Percentiles rank a stretch among this genome's conserved stretches.
Evolutionary conservation across 2,329 filamentous ascomycete genomes (phyloP).

Genomic region (Trematosphaeria pertusa): DNA sequence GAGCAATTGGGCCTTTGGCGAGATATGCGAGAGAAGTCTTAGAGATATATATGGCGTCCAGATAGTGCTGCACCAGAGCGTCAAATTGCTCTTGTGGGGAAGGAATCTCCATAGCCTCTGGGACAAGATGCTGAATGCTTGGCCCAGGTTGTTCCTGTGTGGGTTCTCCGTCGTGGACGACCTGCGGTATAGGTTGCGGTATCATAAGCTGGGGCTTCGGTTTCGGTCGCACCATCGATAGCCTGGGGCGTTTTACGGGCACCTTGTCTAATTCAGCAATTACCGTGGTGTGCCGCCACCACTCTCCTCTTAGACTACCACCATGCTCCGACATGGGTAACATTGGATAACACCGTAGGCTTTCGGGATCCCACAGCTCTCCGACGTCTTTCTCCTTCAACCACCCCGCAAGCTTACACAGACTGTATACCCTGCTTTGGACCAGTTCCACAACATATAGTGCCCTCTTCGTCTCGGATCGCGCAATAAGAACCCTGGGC

Average conservation of each 20-base stretch:
- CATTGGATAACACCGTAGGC: conserved; percentile 60
- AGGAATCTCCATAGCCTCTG: conserved; percentile 16
- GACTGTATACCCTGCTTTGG: conserved; percentile 65
- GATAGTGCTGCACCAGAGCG: conserved; percentile 51
- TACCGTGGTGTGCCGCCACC: conserved; percentile 43
- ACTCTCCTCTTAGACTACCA: conserved; percentile 16
- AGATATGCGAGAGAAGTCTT: conserved; percentile 83
- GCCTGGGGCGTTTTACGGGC: conserved; percentile 30
- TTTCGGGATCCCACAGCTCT: conserved; percentile 33
- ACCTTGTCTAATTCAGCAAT: conserved; percentile 20
- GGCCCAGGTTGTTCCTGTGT: background rate
- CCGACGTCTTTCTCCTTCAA: conserved; percentile 64
- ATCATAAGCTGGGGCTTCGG: conserved; percentile 10
- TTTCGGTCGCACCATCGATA: conserved; percentile 41
- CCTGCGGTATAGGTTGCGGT: conserved; percentile 8
- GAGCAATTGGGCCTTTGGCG: conserved; percentile 79
- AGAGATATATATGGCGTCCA: conserved; percentile 56
- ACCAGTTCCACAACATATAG: conserved; percentile 82
- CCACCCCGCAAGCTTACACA: conserved; percentile 74
- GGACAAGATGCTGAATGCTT: conserved; percentile 3
- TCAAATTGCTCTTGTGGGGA: conserved; percentile 57
- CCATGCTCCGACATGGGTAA: conserved; percentile 55
- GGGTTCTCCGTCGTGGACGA: background rate
- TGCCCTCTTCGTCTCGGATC: conserved; percentile 62
- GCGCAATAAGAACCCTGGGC: conserved; percentile 44